Evolutionary conservation across 2,329 filamentous ascomycete genomes (phyloP).

Genomic region (Aspergillus sp.): DNA sequence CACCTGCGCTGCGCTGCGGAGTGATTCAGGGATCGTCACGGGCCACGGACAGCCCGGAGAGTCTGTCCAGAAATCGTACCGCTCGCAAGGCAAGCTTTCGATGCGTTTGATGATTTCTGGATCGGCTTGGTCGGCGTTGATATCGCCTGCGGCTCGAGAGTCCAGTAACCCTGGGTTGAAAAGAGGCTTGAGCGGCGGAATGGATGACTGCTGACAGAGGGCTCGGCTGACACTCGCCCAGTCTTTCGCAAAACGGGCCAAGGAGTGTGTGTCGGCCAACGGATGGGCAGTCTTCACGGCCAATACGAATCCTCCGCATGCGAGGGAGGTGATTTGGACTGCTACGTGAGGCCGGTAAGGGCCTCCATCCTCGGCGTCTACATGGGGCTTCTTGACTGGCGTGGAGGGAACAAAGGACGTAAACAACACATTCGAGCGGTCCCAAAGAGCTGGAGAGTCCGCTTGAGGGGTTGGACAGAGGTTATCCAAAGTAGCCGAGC

Average conservation of each 20-base stretch:
- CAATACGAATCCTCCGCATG: conserved; percentile 43
- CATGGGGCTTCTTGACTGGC: conserved; percentile 15
- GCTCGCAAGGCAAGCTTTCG: conserved; percentile 42
- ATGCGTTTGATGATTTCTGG: conserved; percentile 26
- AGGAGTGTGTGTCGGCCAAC: conserved; percentile 45
- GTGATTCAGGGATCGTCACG: conserved; percentile 6
- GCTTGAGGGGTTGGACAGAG: conserved; percentile 26
- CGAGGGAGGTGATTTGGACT: conserved; percentile 43
- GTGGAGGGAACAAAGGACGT: conserved; percentile 4
- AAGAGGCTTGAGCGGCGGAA: conserved; percentile 21
- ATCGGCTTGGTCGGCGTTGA: conserved; percentile 19
- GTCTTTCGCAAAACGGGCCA: conserved; percentile 45
- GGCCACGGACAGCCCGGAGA: conserved; percentile 9
- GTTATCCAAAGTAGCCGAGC: conserved; percentile 12
- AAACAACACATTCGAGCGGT: conserved; percentile 3
- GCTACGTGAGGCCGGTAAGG: conserved; percentile 32
- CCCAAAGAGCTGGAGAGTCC: conserved; percentile 12
- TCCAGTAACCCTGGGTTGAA: conserved; percentile 47
- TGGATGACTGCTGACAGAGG: neutral
- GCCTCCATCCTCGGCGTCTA: conserved; percentile 34
- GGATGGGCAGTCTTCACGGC: conserved; percentile 45
- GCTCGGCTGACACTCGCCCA: conserved; percentile 38
- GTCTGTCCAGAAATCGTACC: conserved; percentile 49
- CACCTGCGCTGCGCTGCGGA: conserved; percentile 22
- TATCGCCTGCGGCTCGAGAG: conserved; percentile 21